phyloP scores from a whole-genome alignment of 2,329 filamentous ascomycete species.

The Cladosporium sp. region DNA sequence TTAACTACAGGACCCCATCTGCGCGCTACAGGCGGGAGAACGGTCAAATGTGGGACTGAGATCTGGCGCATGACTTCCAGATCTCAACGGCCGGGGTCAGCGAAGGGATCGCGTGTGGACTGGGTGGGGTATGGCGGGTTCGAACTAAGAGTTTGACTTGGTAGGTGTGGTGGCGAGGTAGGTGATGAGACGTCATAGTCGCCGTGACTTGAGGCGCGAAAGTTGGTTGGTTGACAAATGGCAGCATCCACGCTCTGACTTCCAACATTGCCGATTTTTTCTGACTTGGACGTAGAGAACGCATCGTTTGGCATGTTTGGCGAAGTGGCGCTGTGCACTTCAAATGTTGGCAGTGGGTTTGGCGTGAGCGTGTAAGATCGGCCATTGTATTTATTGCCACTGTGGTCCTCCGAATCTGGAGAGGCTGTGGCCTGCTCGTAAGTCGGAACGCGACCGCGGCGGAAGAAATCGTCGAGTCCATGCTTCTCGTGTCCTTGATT shows the following conservation, averaged over 20 bases:
- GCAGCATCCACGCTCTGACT: constrained; percentile 45
- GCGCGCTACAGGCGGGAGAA: constrained; percentile 40
- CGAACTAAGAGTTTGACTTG: constrained; percentile 32
- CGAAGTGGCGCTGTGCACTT: constrained; percentile 34
- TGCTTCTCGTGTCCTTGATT: constrained; percentile 23
- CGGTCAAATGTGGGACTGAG: constrained; percentile 46
- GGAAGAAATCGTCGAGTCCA: constrained; percentile 26
- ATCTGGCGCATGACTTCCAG: constrained; percentile 36
- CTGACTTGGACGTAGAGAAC: constrained; percentile 32
- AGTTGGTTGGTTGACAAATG: constrained; percentile 44
- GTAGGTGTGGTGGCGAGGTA: constrained; percentile 35
- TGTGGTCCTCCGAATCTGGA: constrained; percentile 40
- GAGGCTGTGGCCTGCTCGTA: constrained; percentile 38
- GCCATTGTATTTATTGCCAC: constrained; percentile 44
- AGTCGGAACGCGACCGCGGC: constrained; percentile 36
- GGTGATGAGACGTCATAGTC: constrained; percentile 47
- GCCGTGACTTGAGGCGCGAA: constrained; percentile 48
- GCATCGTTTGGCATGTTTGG: constrained; percentile 31
- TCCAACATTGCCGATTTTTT: constrained; percentile 47
- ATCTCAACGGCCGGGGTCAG: constrained; percentile 42
- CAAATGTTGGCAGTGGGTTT: constrained; percentile 46
- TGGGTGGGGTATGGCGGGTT: constrained; percentile 24
- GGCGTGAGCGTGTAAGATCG: constrained; percentile 49
- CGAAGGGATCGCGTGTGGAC: constrained; percentile 40
- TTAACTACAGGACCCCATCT: constrained; percentile 43